Evolutionary conservation across 805 yeast species (phyloP), one percentile per base, ranked within the genome.

Genomic region (Pichia eremophila): DNA sequence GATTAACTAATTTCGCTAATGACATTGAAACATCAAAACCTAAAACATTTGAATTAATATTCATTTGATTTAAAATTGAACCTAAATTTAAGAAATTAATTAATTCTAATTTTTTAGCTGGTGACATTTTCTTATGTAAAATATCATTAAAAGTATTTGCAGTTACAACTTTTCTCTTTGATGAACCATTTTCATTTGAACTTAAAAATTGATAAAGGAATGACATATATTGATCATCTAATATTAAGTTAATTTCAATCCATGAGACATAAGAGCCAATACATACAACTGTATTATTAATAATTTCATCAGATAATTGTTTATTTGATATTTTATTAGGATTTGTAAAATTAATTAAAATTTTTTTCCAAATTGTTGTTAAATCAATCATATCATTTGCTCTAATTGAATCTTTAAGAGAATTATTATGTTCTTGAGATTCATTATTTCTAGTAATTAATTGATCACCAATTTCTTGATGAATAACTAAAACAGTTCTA

Each of bases 401-500:
- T 64, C 99, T 76, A 55, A 93, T 83, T 27, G 77, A 71, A 64
- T 93, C 99, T 61, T 93, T 93, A 51, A 93, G 70, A 40, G 69
- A 65, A 55, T 76, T 83, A 63, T 85, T 86, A 57, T 86, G 77
- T 41, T 80, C 81, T 41, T 76, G 77, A 15, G 73, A 64, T 25
- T 76, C 77, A 54, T 78, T 78, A 18, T 83, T 78, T 57, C 95
- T 77, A 32, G 80, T 67, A 53, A 89, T 84, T 54, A 90, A 75
- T 60, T 85, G 93, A 63, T 93, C 99, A 34, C 95, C 99, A 55
- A 93, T 88, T 65, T 90, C 96, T 29, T 82, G 81, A 63, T 93
- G 97, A 51, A 93, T 79, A 31, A 84, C 77, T 40, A 80, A 64
- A 50, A 89, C 68, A 8, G 88, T 75, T 59, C 96, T 76, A 37